Conservation (phyloP, 2,329 filamentous ascomycete genomes). For the Beauveria pseudobassiana region DNA sequence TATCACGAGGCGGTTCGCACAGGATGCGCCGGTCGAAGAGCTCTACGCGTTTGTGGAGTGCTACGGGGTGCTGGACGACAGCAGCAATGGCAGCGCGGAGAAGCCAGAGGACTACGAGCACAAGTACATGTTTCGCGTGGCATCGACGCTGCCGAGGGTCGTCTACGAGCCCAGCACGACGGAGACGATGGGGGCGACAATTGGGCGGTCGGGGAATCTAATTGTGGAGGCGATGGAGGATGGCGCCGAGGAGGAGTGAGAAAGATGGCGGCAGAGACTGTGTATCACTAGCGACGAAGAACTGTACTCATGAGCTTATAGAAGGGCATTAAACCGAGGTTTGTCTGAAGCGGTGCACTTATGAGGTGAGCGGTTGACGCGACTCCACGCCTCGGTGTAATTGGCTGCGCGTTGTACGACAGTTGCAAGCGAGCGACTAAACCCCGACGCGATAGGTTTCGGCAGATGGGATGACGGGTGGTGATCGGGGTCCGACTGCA, state of each 20-base stretch:
- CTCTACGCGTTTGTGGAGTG: slow-evolving; percentile 96
- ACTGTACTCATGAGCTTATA: not conserved
- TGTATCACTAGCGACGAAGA: slow-evolving; percentile 7
- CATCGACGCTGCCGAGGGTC: slow-evolving; percentile 75
- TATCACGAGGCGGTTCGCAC: slow-evolving; percentile 67
- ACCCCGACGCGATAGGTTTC: no score
- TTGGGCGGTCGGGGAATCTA: slow-evolving; percentile 79
- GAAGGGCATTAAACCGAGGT: no score
- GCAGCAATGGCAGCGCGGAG: slow-evolving; percentile 18
- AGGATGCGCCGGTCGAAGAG: slow-evolving; percentile 70
- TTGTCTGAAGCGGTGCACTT: no score
- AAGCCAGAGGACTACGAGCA: slow-evolving; percentile 68
- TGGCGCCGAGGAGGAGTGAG: slow-evolving; percentile 29
- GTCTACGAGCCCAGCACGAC: slow-evolving; percentile 65
- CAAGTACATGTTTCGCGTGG: slow-evolving; percentile 76
- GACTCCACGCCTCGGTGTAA: no score
- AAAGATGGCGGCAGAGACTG: slow-evolving; percentile 17
- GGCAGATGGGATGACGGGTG: no score
- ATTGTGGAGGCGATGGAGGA: slow-evolving; percentile 63
- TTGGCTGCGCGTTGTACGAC: no score
- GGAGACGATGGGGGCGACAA: slow-evolving; percentile 60
- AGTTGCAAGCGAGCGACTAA: no score
- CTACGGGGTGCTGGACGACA: slow-evolving; percentile 54
- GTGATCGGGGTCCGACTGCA: no score
- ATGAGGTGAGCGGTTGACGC: not conserved